Base-by-base conservation (phyloP, 2,329 filamentous ascomycete species). In the Hypoxylon sp. region DNA sequence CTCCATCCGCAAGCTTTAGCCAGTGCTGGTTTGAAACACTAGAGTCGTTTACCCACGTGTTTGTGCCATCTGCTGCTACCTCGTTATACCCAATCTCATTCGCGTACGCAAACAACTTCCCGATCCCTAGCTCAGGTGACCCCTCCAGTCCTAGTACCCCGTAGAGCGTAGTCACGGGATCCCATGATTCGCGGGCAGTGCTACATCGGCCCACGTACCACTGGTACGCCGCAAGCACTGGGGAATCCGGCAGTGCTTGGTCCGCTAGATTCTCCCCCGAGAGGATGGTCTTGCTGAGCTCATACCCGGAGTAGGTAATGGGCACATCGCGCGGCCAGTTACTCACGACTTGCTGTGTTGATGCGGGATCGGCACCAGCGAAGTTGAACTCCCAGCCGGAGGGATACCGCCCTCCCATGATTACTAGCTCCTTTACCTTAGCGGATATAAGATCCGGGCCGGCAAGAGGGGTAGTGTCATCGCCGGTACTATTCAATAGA, bases 331-430 rank as follows among this genome's bases (percentile, higher is more conserved):
- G 66, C 6, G 66, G 66, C 84, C 84, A 87, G 35, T 74, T 79
- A 69, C 83, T 81, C 10, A 87, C 70, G 2, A 87, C 84, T 50
- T 83, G 80, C 1, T 79, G 78, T 0, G 84, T 79, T 3, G 74
- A 72, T 0, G 64, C 63, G 0, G 82, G 75, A 62, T 84, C 79
- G 47, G 75, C 73, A 24, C 82, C 81, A 31, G 75, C 83, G 68
- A 87, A 87, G 73, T 88, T 87, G 74, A 78, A 87, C 59, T 84
- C 81, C 59, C 78, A 74, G 8, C 84, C 84, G 0, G 78, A 79
- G 0, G 84, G 84, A 61, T 86, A 87, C 5, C 63, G 74, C 11
- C 85, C 85, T 24, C 85, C 86, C 85, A 87, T 87, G 5, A 87
- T 72, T 1, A 87, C 82, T 1, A 87, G 77, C 72, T 87, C 81